A percentile compares a stretch with the other conserved stretches of the same genome.
Evolutionary conservation across 495 filamentous ascomycete genomes (phyloP).

Genomic region (Penicillium salamii): DNA sequence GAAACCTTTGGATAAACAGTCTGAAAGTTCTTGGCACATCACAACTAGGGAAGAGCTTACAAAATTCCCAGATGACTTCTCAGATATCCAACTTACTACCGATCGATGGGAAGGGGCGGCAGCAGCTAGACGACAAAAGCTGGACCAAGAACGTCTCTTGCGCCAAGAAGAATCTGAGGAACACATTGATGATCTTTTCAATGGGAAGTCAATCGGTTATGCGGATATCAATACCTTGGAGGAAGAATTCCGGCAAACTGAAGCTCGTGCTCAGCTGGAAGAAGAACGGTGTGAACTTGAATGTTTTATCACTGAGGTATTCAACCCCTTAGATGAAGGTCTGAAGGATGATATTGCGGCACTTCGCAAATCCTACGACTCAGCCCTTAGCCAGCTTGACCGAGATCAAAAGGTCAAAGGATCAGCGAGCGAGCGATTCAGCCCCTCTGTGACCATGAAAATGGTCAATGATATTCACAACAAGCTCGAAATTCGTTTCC

Average conservation of each 20-base stretch:
- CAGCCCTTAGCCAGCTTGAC: conserved; percentile 39
- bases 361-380: conserved; percentile 50
- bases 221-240: conserved; percentile 60
- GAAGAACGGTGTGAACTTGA: conserved; percentile 57
- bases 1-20: conserved; percentile 32
- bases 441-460: conserved; percentile 45
- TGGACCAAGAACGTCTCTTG: conserved; percentile 46
- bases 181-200: conserved; percentile 55
- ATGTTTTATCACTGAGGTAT: conserved; percentile 49
- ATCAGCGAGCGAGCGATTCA: conserved; percentile 30
- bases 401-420: conserved; percentile 41
- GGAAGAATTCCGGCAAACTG: conserved; percentile 55
- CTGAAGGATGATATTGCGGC: conserved; percentile 52
- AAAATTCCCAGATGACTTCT: conserved; percentile 44
- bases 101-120: conserved; percentile 46
- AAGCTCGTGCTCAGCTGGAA: conserved; percentile 50
- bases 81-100: conserved; percentile 45
- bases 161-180: conserved; percentile 56
- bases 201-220: conserved; percentile 59
- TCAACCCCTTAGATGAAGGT: conserved; percentile 48
- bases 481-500: conserved; percentile 50
- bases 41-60: conserved; percentile 33
- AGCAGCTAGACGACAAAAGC: conserved; percentile 35
- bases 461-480: conserved; percentile 42
- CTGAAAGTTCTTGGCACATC: conserved; percentile 34